Conservation (phyloP, 768 basidiomycete genomes). For the Termitomyces eurrhizus region DNA sequence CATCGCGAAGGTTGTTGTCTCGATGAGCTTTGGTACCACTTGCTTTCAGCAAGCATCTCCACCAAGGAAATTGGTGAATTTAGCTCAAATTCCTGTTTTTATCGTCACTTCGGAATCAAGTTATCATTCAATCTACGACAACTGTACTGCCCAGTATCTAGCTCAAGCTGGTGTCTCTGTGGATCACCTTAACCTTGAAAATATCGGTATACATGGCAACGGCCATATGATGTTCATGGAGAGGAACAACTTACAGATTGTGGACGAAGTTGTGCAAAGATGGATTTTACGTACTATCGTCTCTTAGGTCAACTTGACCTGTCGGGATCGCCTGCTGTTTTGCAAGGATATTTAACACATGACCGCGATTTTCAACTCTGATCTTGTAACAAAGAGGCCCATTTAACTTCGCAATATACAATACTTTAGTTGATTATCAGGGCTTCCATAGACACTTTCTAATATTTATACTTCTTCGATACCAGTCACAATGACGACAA, state of each 20-base stretch:
- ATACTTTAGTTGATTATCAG: too few species aligned
- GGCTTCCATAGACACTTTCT: background rate
- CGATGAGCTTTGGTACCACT: constrained; percentile 27
- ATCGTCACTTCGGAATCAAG: constrained; percentile 47
- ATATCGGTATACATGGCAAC: constrained; percentile 46
- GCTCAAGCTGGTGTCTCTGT: constrained; percentile 41
- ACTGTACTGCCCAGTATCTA: constrained; percentile 40
- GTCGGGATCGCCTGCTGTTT: background rate
- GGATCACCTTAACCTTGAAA: constrained; percentile 34
- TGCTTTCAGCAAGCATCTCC: constrained; percentile 42
- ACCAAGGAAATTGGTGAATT: constrained; percentile 36
- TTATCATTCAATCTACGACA: constrained; percentile 48
- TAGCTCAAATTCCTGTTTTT: constrained; percentile 40
- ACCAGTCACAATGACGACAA: background rate
- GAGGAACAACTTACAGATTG: constrained; percentile 41
- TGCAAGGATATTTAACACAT: background rate
- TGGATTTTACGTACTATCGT: background rate
- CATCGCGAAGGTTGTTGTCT: constrained; percentile 24
- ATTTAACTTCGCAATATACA: background rate
- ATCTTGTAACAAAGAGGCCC: background rate
- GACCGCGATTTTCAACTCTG: background rate
- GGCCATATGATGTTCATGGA: constrained; percentile 60
- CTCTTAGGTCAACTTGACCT: background rate
- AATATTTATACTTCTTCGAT: background rate
- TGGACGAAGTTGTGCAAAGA: constrained; percentile 23